Conservation (phyloP, 805 yeast species). For the Monosporozyma solicola region DNA sequence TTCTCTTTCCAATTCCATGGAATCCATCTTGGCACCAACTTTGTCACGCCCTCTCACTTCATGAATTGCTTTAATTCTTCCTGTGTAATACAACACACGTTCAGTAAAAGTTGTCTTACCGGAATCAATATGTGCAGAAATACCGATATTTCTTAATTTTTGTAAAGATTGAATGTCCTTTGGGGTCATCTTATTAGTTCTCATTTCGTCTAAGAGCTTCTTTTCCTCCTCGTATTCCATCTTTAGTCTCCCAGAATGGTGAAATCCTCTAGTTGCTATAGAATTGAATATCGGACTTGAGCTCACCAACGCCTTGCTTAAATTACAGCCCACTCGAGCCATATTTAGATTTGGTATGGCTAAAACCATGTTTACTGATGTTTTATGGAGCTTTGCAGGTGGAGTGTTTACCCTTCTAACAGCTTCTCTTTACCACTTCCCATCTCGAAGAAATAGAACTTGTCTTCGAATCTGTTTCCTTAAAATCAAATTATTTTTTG, state of each 20-base stretch:
- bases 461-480: neutral
- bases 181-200: conserved; percentile 36
- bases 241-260: conserved; percentile 8
- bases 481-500: neutral
- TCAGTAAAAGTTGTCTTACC: conserved; percentile 98
- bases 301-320: neutral
- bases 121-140: conserved; percentile 95
- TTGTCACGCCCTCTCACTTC: conserved; percentile 95
- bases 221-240: conserved; percentile 65
- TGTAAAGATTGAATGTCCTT: conserved; percentile 44
- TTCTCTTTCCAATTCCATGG: conserved; percentile 97
- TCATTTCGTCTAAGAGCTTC: conserved; percentile 51
- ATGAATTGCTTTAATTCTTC: conserved; percentile 92
- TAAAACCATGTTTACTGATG: neutral
- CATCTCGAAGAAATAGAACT: neutral
- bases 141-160: conserved; percentile 86
- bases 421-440: neutral
- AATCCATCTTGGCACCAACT: conserved; percentile 99
- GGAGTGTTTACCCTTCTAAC: neutral
- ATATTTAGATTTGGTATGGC: neutral
- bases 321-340: neutral
- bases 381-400: neutral
- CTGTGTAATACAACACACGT: conserved; percentile 91
- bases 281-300: neutral
- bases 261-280: conserved; percentile 8